Evolutionary conservation across 306 rosid species (phyloP), one percentile per base, ranked within the genome.

Genomic region (Gastrolobium bilobum): DNA sequence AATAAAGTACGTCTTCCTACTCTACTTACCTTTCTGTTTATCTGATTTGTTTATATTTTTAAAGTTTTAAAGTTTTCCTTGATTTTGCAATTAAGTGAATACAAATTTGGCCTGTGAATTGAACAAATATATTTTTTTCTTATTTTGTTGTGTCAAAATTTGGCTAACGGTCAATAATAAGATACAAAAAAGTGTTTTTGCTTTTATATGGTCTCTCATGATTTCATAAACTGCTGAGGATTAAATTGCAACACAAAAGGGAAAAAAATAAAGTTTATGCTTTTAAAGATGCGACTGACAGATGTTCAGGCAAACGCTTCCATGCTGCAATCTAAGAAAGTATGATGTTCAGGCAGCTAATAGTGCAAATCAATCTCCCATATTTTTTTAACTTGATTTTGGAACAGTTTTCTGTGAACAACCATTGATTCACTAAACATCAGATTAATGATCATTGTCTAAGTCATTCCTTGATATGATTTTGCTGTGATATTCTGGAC

Each of bases 1-100:
- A 89, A 91, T 95, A 79, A 89, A 89, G 99, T 95, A 84, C 91
- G 84, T 71, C 77, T 72, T 74, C 71, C 56, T 2, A 31, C 60
- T 82, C 81, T 54, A 60, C 4, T 84, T 57, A 7, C 13, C 51
- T 52, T 73, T 64, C 78, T 68, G 78, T 46, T 80, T 81, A 54
- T 39, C 34, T 65, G 2, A 37, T 78, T 59, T 13, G 15, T 26
- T 13, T 40, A 7, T 26, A 20, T 57, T 46, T 31, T 53, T 30
- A 0, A 20, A 10, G 1, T 20, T 53, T 50, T 20, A 10, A 48
- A 8, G 7, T 30, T 64, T 71, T 35, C 15, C 52, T 44, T 34
- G 44, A n/a, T 35, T 57, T 50, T 76, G 4, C 20, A 42, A 26
- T 71, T 71, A 5, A 39, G 47, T 29, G 46, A 59, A 29, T 77